Conservation (phyloP, 1,284 basidiomycete genomes). For the Hemileia vastatrix region DNA sequence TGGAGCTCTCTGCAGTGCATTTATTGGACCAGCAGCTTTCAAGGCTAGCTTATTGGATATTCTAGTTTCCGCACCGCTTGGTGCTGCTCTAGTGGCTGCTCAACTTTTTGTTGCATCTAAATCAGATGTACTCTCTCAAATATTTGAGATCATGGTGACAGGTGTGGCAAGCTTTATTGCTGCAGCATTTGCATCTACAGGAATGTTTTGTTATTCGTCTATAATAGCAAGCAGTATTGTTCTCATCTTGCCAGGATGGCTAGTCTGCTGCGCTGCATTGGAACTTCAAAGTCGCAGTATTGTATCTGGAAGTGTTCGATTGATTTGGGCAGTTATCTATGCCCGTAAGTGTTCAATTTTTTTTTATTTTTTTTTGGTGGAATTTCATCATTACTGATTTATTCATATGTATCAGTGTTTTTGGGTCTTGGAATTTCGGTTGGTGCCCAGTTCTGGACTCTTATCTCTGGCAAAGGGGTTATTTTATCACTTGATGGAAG, state of each 20-base stretch:
- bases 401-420: constrained; percentile 4
- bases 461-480: constrained; percentile 21
- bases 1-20: constrained; percentile 68
- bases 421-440: constrained; percentile 38
- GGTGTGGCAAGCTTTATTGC: constrained; percentile 65
- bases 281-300: constrained; percentile 56
- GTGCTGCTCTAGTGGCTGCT: constrained; percentile 65
- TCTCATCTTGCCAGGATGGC: constrained; percentile 65
- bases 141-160: constrained; percentile 81
- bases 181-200: constrained; percentile 62
- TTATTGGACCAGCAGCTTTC: constrained; percentile 61
- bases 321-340: constrained; percentile 72
- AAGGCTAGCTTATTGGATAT: constrained; percentile 71
- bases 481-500: constrained; percentile 4
- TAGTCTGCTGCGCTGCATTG: constrained; percentile 63
- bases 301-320: constrained; percentile 70
- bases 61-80: constrained; percentile 64
- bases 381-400: neutral
- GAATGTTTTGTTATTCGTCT: constrained; percentile 72
- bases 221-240: constrained; percentile 75
- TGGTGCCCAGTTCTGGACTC: constrained; percentile 28
- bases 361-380: neutral
- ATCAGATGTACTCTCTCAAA: constrained; percentile 73
- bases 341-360: constrained; percentile 9
- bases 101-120: constrained; percentile 60